A percentile compares a stretch with the other conserved stretches of the same genome.
Evolutionary conservation across 1,139 yeast species (phyloP).

Genomic region (Sugiyamaella paludigena): DNA sequence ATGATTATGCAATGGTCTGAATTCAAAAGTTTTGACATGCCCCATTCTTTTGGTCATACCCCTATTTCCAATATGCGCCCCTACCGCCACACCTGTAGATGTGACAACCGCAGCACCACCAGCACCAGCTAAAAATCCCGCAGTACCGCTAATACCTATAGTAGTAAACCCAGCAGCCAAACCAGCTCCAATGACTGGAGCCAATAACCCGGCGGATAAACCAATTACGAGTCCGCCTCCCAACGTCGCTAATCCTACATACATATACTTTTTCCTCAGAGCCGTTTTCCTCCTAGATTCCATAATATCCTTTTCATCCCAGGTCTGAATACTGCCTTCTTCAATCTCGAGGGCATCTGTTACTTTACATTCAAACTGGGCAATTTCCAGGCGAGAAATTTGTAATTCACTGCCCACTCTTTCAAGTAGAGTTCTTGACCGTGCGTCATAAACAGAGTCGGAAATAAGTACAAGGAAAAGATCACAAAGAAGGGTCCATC

Average conservation of each 20-base stretch:
- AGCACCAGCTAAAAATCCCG: constrained; percentile 90
- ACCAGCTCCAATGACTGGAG: constrained; percentile 99
- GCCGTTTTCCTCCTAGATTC: constrained; percentile 66
- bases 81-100: constrained; percentile 85
- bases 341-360: constrained; percentile 89
- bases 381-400: constrained; percentile 61
- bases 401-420: constrained; percentile 62
- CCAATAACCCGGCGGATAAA: constrained; percentile 88
- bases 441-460: constrained; percentile 84
- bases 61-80: constrained; percentile 80
- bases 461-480: constrained; percentile 73
- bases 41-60: constrained; percentile 90
- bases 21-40: constrained; percentile 89
- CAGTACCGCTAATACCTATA: constrained; percentile 87
- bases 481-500: constrained; percentile 94
- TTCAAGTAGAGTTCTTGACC: constrained; percentile 75
- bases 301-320: constrained; percentile 72
- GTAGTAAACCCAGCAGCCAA: constrained; percentile 96
- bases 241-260: constrained; percentile 92
- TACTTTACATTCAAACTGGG: constrained; percentile 86
- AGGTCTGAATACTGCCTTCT: constrained; percentile 65
- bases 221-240: constrained; percentile 97
- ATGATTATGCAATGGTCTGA: constrained; percentile 87
- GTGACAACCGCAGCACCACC: constrained; percentile 97
- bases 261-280: constrained; percentile 67